Conservation (phyloP, 1,139 yeast species). For the Candida frijolesensis region DNA sequence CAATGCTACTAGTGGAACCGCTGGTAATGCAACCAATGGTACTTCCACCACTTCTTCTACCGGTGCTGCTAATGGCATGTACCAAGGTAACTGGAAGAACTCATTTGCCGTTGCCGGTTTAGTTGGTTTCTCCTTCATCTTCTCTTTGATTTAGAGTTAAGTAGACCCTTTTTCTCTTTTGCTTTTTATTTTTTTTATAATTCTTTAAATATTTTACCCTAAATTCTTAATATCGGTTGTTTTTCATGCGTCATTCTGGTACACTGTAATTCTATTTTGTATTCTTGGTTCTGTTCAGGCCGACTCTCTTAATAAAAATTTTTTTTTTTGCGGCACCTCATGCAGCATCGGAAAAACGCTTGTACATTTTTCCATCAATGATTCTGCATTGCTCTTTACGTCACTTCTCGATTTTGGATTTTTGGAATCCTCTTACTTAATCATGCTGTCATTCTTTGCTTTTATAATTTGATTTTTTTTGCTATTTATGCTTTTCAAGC, state of each 20-base stretch:
- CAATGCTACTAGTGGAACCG: constrained; percentile 1
- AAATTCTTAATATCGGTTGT: not conserved
- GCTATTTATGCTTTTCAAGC: too few species aligned
- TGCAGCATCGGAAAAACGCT: not conserved
- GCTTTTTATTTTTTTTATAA: not conserved
- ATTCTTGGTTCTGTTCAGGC: not conserved
- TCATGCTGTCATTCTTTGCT: too few species aligned
- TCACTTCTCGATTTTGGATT: not conserved
- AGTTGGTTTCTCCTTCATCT: constrained; percentile 39
- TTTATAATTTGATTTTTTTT: too few species aligned
- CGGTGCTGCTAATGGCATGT: constrained; percentile 15
- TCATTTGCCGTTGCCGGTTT: constrained; percentile 40
- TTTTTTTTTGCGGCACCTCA: not conserved
- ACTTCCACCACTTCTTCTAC: constrained; percentile 18
- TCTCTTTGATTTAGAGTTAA: constrained; percentile 30
- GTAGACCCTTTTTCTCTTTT: not conserved
- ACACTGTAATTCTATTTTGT: not conserved
- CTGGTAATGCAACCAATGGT: not conserved
- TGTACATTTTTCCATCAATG: not conserved
- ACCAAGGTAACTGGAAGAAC: constrained; percentile 42
- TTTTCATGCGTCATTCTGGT: not conserved
- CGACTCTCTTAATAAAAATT: not conserved
- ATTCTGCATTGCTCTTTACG: not conserved
- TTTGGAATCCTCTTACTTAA: too few species aligned
- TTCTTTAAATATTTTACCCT: not conserved